Percentiles rank a stretch among this genome's conserved stretches.
These are phyloP conservation scores for Blastobotrys americana DNA, from an alignment of 805 yeast genomes.

Conservation along the genomic window DNA sequence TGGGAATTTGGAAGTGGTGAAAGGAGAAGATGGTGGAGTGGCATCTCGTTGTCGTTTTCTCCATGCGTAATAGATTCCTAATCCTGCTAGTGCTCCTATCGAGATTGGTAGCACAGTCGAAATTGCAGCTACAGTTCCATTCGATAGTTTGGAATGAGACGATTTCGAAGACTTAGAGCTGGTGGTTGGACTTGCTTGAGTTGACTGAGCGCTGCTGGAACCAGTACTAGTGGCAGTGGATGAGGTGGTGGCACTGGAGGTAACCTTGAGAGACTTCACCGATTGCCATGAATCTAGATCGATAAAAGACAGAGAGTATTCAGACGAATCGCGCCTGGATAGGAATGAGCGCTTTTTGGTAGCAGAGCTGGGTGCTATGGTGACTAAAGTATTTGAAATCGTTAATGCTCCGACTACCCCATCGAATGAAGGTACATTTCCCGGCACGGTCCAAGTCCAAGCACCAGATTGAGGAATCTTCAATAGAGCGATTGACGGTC, in stretches of 20 bases:
- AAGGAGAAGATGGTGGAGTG: constrained; percentile 1
- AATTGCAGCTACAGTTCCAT: constrained; percentile 38
- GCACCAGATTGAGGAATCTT: constrained; percentile 38
- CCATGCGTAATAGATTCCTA: constrained; percentile 19
- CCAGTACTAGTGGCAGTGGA: constrained; percentile 15
- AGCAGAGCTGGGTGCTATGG: constrained; percentile 25
- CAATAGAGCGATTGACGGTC: constrained; percentile 40
- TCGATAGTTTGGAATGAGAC: constrained; percentile 24
- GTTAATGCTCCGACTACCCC: constrained; percentile 14
- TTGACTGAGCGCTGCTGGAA: constrained; percentile 14
- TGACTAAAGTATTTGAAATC: constrained; percentile 22
- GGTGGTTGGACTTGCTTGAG: constrained; percentile 19
- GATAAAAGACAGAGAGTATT: constrained; percentile 14
- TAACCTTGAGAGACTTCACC: not conserved
- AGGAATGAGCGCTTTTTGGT: no score
- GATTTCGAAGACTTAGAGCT: constrained; percentile 11
- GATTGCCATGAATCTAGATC: not conserved
- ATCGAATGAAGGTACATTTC: constrained; percentile 2
- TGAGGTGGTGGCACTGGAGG: constrained; percentile 10
- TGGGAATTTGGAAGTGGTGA: constrained; percentile 4
- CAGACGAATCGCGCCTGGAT: constrained; percentile 24
- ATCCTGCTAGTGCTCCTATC: constrained; percentile 31
- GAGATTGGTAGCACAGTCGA: constrained; percentile 41
- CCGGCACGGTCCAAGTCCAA: constrained; percentile 30
- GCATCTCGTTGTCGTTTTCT: constrained; percentile 19